A percentile compares a stretch with the other conserved stretches of the same genome.
phyloP scores from a whole-genome alignment of 192 early-diverging fungal genomes.

The Gryganskiella cystojenkinii region DNA sequence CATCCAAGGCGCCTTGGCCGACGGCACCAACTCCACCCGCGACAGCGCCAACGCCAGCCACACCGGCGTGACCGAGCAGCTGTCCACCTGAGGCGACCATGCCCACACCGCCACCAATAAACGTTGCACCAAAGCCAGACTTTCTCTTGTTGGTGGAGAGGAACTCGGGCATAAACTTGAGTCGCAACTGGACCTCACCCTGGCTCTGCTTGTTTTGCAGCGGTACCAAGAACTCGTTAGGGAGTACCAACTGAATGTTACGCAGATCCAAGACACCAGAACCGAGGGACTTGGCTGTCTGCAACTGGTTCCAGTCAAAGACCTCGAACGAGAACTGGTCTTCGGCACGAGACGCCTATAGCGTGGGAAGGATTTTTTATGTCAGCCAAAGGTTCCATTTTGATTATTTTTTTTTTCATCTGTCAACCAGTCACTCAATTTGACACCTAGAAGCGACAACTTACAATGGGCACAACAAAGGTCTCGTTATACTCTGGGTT shows the following conservation, averaged over 20 bases:
- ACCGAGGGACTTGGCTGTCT: conserved; percentile 70
- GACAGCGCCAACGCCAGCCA: conserved; percentile 37
- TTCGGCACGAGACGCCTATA: conserved; percentile 56
- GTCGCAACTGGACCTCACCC: conserved; percentile 61
- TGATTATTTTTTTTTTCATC: no score
- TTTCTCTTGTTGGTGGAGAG: conserved; percentile 26
- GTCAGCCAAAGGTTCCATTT: no score
- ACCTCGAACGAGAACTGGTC: conserved; percentile 70
- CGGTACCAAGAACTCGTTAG: conserved; percentile 56
- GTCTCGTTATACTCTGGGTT: conserved; percentile 79
- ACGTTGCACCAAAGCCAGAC: conserved; percentile 59
- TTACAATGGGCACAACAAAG: conserved; percentile 67
- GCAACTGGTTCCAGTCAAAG: conserved; percentile 85
- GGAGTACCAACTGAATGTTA: conserved; percentile 62
- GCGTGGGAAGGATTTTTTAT: neutral
- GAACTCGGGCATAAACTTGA: conserved; percentile 67
- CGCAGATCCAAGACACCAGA: conserved; percentile 60
- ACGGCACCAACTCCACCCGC: conserved; percentile 34
- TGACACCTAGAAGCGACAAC: conserved; percentile 3
- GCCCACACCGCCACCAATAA: conserved; percentile 70
- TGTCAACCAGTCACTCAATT: no score
- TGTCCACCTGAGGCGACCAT: conserved; percentile 58
- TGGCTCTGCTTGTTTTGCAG: conserved; percentile 50
- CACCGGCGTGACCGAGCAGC: conserved; percentile 46
- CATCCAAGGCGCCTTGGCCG: conserved; percentile 34